Base-by-base conservation (phyloP, 2,329 filamentous ascomycete species). In the Pseudovirgaria hyperparasitica region DNA sequence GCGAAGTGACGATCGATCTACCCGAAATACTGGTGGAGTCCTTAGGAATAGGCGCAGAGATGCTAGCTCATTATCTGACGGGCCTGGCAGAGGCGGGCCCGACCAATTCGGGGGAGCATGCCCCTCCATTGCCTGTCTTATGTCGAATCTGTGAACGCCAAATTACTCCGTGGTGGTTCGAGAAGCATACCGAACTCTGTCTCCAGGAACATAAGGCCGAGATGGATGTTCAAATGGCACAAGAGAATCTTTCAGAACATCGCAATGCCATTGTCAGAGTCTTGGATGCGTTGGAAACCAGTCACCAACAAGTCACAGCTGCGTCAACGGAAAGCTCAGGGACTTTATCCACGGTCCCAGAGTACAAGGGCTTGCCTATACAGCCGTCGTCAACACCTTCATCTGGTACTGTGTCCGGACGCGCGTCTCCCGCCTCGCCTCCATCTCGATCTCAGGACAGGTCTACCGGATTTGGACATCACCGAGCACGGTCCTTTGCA, bases 81-180 rank as follows among this genome's bases (percentile, higher is more conserved):
- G 73, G 76, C 33, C 66, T 98, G 19, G 84, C 90, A 25, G 90
- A 98, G 49, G 73, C 76, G 21, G 82, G 81, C 26, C 65, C 76
- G 16, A 78, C 80, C 21, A 82, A 75, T 43, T 75, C 80, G 12
- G 70, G 71, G 26, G 73, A 77, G 43, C 76, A 86, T 48, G 76
- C 84, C 7, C 82, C 84, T 3, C 85, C 87, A 0, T 65, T 75
- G 8, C 82, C 85, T 1, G 79, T 96, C 4, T 70, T 98, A 10
- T 98, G 90, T 54, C 84, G 90, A 27, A 96, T 98, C 29, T 98
- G 90, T 53, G 90, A 98, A 51, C 82, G 90, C 28, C 84, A 94
- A 36, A 96, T 98, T 34, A 84, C 84, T 4, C 85, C 87, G 1
- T 98, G 90, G 90, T 98, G 90, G 92, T 98, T 98, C 42, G 90